A percentile compares a stretch with the other conserved stretches of the same genome.
Evolutionary conservation across 495 filamentous ascomycete genomes (phyloP).

Genomic region (Symbiotaphrina buchneri): DNA sequence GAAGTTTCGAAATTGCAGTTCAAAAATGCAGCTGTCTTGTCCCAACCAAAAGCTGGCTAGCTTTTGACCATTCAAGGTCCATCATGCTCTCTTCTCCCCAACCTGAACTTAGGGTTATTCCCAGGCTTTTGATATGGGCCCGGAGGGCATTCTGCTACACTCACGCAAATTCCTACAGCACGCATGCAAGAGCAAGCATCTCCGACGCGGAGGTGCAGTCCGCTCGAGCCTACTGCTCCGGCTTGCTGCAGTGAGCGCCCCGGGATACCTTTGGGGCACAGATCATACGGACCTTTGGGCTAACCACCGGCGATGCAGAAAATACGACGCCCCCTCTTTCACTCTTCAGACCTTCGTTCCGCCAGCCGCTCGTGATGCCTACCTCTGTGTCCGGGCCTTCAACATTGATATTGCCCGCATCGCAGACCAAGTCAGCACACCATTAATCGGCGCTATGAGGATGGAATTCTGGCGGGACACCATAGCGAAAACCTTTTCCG

Average conservation of each 20-base stretch:
- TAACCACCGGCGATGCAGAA: slow-evolving; percentile 20
- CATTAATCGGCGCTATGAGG: slow-evolving; percentile 62
- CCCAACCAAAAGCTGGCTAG: no score
- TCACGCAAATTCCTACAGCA: no score
- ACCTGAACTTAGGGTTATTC: no score
- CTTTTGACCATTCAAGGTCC: no score
- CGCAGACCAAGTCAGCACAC: slow-evolving; percentile 65
- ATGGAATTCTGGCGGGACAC: slow-evolving; percentile 90
- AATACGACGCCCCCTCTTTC: slow-evolving; percentile 71
- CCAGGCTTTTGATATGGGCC: no score
- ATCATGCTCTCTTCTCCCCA: no score
- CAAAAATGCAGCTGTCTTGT: no score
- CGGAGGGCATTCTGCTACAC: no score
- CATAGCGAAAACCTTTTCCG: slow-evolving; percentile 47
- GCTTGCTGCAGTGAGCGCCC: slow-evolving; percentile 4
- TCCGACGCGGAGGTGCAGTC: slow-evolving; percentile 3
- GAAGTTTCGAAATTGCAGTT: no score
- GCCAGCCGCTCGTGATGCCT: slow-evolving; percentile 42
- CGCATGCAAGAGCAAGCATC: no score
- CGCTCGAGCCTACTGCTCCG: slow-evolving; percentile 7
- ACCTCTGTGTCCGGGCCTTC: slow-evolving; percentile 77
- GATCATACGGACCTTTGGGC: background rate
- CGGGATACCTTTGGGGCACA: background rate
- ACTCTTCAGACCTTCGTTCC: slow-evolving; percentile 73
- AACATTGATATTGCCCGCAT: slow-evolving; percentile 79